phyloP scores from a whole-genome alignment of 306 rosid genomes.

The Citrullus colocynthis region DNA sequence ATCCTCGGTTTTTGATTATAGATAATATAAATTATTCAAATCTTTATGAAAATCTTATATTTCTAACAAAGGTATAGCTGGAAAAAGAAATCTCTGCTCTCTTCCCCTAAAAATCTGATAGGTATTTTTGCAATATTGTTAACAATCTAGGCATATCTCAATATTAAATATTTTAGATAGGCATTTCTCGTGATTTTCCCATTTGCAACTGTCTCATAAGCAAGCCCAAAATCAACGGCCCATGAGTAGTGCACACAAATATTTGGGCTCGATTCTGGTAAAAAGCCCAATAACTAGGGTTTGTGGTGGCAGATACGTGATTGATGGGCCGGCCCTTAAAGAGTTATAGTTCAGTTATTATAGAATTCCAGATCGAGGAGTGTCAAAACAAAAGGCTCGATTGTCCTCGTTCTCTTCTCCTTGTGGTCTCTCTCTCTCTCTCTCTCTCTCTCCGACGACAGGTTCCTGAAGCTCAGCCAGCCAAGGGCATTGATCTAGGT shows the following conservation, averaged over 20 bases:
- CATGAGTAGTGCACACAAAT: background rate
- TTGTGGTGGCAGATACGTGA: too few species aligned
- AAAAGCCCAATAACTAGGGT: background rate
- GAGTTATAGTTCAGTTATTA: background rate
- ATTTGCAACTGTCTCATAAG: too few species aligned
- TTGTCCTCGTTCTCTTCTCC: background rate
- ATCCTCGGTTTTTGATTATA: background rate
- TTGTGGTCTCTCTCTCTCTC: background rate
- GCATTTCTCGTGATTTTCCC: too few species aligned
- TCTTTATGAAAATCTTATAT: too few species aligned
- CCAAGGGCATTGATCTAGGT: constrained; percentile 33
- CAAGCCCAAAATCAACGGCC: background rate
- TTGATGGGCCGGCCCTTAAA: background rate
- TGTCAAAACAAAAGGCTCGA: background rate
- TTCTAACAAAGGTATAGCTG: too few species aligned
- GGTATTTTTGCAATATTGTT: too few species aligned
- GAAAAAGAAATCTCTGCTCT: too few species aligned
- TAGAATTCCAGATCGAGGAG: background rate
- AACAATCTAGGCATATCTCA: too few species aligned
- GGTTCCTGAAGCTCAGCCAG: constrained; percentile 23
- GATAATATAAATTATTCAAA: background rate
- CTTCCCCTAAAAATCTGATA: too few species aligned
- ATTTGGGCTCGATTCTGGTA: background rate
- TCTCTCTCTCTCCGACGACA: background rate
- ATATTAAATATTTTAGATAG: too few species aligned